Conservation (phyloP, 139 green algal species). For the Tetraselmis striata region DNA sequence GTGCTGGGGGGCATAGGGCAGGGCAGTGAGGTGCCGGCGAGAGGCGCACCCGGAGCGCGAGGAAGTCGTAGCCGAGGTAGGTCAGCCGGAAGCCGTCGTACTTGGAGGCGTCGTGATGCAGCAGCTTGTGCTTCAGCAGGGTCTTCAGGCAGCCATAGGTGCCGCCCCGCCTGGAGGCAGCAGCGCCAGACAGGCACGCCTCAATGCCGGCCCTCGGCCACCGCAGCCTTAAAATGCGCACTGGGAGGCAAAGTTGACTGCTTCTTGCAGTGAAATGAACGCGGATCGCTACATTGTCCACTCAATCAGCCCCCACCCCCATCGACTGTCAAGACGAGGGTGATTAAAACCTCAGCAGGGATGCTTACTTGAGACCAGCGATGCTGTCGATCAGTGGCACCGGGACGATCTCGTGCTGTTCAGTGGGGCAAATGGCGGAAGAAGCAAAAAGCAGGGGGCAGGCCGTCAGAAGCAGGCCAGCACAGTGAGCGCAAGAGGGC, state of each 20-base stretch:
- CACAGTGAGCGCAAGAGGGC: neutral
- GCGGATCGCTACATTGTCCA: too few species aligned
- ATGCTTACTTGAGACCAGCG: constrained; percentile 75
- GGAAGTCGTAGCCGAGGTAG: constrained; percentile 92
- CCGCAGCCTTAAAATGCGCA: too few species aligned
- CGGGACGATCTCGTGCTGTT: constrained; percentile 93
- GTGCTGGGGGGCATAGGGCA: neutral
- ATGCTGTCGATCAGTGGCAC: constrained; percentile 84
- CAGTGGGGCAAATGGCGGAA: neutral
- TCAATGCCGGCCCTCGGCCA: too few species aligned
- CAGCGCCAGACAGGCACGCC: neutral
- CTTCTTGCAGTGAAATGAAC: too few species aligned
- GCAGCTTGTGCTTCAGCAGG: constrained; percentile 90
- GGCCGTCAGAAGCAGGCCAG: neutral
- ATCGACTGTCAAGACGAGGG: too few species aligned
- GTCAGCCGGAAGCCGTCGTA: constrained; percentile 95
- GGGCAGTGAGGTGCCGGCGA: too few species aligned
- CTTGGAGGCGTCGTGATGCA: constrained; percentile 83
- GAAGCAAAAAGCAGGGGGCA: neutral
- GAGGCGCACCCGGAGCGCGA: constrained; percentile 71
- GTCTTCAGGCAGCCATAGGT: constrained; percentile 70
- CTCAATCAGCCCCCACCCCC: too few species aligned
- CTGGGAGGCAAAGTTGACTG: too few species aligned
- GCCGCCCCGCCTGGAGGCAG: constrained; percentile 63
- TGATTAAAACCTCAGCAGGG: too few species aligned